A percentile compares a stretch with the other conserved stretches of the same genome.
These are phyloP conservation scores for Geotrichum aggregatum DNA, from an alignment of 1,139 yeast species.

Conservation along the genomic window DNA sequence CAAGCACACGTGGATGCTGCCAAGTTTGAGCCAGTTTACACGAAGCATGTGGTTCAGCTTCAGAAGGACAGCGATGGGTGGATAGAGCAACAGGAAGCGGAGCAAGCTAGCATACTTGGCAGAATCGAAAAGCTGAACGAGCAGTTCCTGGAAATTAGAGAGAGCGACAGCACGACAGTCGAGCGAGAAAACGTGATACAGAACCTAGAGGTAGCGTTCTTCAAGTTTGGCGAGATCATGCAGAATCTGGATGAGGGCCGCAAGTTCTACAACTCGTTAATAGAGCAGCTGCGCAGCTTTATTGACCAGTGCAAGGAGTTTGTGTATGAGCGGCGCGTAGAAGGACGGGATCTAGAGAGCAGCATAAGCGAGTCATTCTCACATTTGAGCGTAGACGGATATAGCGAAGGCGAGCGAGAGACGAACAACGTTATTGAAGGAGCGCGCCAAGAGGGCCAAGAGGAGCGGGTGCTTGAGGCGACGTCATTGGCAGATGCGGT, in stretches of 20 bases:
- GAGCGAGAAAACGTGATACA: conserved; percentile 52
- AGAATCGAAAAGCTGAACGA: conserved; percentile 45
- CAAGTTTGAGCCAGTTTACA: conserved; percentile 35
- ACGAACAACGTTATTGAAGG: not conserved
- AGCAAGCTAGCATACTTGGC: conserved; percentile 46
- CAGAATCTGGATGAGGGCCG: conserved; percentile 65
- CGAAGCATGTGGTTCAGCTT: conserved; percentile 36
- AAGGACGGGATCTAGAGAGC: conserved; percentile 51
- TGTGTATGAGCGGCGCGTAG: conserved; percentile 51
- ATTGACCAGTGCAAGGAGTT: conserved; percentile 52
- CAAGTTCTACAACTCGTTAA: conserved; percentile 63
- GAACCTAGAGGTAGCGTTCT: conserved; percentile 51
- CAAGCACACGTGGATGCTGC: conserved; percentile 32
- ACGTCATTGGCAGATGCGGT: no score
- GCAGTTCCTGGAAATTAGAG: conserved; percentile 38
- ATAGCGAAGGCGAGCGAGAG: not conserved
- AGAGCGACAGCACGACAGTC: conserved; percentile 35
- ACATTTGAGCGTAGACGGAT: conserved; percentile 5
- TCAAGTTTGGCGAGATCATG: conserved; percentile 53
- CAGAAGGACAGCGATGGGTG: conserved; percentile 41
- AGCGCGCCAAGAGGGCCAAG: not conserved
- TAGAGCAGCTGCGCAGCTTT: conserved; percentile 48
- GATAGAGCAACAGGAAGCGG: conserved; percentile 41
- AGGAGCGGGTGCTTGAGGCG: not conserved
- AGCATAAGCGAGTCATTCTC: conserved; percentile 13